Conservation (phyloP, 768 basidiomycete genomes). For the Neoboletus brunneissimus region DNA sequence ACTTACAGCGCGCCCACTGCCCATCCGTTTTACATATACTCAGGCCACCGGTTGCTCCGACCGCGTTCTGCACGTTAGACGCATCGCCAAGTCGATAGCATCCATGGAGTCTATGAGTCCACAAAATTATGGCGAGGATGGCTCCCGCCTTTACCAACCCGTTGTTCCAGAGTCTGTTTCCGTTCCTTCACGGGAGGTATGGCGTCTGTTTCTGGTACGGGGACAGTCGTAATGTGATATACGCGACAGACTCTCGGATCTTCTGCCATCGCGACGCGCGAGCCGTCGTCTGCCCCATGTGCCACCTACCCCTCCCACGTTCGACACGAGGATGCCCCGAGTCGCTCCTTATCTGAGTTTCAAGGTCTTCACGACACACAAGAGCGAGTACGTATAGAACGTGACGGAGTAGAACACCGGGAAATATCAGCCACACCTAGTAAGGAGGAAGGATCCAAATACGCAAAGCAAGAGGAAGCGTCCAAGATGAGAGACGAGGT, state of each 20-base stretch:
- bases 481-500: constrained; percentile 2
- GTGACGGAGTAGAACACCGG: neutral
- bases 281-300: neutral
- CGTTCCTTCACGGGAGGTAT: constrained; percentile 10
- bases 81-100: constrained; percentile 6
- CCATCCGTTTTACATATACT: constrained; percentile 3
- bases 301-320: neutral
- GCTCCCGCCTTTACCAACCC: neutral
- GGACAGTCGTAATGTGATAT: neutral
- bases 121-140: neutral
- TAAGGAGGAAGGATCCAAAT: too few species aligned
- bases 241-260: too few species aligned
- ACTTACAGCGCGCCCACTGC: constrained; percentile 4
- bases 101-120: constrained; percentile 8
- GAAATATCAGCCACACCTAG: too few species aligned
- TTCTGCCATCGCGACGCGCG: too few species aligned
- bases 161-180: neutral
- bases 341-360: neutral
- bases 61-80: constrained; percentile 5
- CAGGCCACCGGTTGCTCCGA: neutral
- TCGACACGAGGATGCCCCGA: neutral
- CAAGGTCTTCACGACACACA: neutral
- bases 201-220: neutral
- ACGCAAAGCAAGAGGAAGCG: neutral
- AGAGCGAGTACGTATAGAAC: neutral